A percentile compares a stretch with the other conserved stretches of the same genome.
Conservation (phyloP, 805 yeast species). For the Yarrowia sp. region DNA sequence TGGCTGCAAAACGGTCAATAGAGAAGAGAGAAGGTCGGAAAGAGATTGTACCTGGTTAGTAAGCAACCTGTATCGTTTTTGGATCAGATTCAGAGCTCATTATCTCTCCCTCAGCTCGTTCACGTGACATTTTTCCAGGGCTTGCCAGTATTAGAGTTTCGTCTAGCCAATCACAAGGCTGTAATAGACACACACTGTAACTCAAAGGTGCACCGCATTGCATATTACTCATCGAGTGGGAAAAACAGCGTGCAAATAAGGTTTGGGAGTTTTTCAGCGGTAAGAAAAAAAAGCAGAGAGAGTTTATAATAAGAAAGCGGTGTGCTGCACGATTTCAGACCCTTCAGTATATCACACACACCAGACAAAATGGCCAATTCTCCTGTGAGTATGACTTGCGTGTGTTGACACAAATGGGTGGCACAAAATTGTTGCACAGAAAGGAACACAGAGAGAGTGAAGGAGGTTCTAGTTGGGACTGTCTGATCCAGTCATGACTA, state of each 20-base stretch:
- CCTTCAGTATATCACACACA: background rate
- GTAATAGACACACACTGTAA: background rate
- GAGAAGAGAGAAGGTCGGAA: too few species aligned
- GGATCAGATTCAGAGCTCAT: too few species aligned
- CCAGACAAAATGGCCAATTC: conserved; percentile 18
- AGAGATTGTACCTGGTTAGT: background rate
- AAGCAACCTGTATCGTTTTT: too few species aligned
- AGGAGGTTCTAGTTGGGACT: background rate
- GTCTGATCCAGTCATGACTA: background rate
- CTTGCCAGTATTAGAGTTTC: background rate
- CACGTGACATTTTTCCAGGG: background rate
- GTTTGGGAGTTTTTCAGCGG: conserved; percentile 13
- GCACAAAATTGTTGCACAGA: background rate
- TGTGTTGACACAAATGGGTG: background rate
- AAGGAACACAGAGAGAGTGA: background rate
- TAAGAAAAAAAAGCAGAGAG: background rate
- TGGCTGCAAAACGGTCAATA: too few species aligned
- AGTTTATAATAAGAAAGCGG: conserved; percentile 7
- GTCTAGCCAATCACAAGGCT: background rate
- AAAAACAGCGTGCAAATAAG: background rate
- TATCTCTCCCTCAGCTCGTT: background rate
- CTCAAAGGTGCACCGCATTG: conserved; percentile 14
- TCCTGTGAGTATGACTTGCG: conserved; percentile 12
- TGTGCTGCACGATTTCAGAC: background rate
- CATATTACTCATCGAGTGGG: conserved; percentile 16